Evolutionary conservation across 805 yeast species (phyloP).

Genomic region (Wickerhamiella kazuoi): DNA sequence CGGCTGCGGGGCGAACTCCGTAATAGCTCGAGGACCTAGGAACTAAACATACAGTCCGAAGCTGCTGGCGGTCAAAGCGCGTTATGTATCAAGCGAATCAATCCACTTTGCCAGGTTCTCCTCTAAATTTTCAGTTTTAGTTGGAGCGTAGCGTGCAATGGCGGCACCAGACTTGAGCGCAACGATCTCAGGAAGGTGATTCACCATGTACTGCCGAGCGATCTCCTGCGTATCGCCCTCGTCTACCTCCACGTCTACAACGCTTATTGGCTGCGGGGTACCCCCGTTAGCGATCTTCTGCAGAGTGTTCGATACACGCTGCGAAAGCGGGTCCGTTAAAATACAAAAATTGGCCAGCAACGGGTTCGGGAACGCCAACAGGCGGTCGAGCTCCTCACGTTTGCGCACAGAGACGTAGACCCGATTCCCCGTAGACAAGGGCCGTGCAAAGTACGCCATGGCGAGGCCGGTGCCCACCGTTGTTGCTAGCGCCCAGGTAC

Average conservation of each 20-base stretch:
- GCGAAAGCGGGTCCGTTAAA: conserved; percentile 43
- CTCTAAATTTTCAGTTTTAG: conserved; percentile 15
- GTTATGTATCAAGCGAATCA: too few relatives aligned
- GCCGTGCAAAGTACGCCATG: conserved; percentile 4
- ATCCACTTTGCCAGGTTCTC: conserved; percentile 23
- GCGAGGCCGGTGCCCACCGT: conserved; percentile 7
- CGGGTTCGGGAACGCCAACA: conserved; percentile 36
- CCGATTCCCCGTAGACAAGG: conserved; percentile 17
- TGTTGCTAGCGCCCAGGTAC: conserved; percentile 9
- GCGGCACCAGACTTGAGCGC: conserved; percentile 51
- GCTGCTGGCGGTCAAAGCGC: too few relatives aligned
- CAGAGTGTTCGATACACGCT: conserved; percentile 44
- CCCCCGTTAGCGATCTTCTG: conserved; percentile 30
- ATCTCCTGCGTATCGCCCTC: conserved; percentile 44
- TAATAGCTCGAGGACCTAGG: too few relatives aligned
- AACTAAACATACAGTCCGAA: too few relatives aligned
- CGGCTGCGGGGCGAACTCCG: too few relatives aligned
- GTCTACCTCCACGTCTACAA: conserved; percentile 60
- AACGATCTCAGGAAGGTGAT: conserved; percentile 46
- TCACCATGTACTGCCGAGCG: conserved; percentile 37
- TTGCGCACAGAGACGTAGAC: conserved; percentile 37
- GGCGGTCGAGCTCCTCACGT: conserved; percentile 40
- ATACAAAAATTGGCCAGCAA: conserved; percentile 54
- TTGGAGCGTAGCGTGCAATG: conserved; percentile 22
- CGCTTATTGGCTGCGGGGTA: conserved; percentile 33